A percentile compares a stretch with the other conserved stretches of the same genome.
These are phyloP conservation scores for Trypanosoma platydactyli DNA, from an alignment of 208 protist species.

Conservation along the genomic window DNA sequence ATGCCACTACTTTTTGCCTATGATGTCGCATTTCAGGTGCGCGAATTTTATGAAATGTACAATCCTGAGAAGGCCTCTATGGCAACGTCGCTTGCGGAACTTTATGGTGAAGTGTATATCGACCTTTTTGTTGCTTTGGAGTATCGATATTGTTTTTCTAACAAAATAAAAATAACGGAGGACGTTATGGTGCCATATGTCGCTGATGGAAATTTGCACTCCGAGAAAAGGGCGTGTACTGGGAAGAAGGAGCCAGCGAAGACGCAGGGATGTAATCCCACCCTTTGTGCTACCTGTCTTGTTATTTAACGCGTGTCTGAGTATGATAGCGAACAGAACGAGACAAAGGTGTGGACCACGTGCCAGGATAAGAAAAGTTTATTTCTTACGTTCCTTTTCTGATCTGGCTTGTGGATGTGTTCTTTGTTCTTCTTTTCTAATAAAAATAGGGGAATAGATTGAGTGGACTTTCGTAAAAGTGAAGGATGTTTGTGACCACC, in stretches of 20 bases:
- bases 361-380: not conserved
- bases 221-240: not conserved
- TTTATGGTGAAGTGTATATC: conserved; percentile 16
- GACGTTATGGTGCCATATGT: not conserved
- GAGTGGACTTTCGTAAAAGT: no score
- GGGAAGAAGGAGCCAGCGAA: not conserved
- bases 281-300: not conserved
- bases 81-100: conserved; percentile 8
- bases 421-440: no score
- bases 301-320: not conserved
- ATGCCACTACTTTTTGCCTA: conserved; percentile 7
- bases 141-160: conserved; percentile 17
- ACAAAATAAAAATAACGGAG: not conserved
- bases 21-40: conserved; percentile 18
- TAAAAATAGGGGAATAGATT: no score
- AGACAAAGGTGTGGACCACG: not conserved
- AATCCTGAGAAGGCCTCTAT: conserved; percentile 8
- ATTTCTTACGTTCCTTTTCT: not conserved
- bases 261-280: no score
- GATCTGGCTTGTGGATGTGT: not conserved
- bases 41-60: conserved; percentile 22
- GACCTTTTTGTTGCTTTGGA: conserved; percentile 29
- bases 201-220: not conserved
- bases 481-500: conserved; percentile 11
- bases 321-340: not conserved